These are phyloP conservation scores for Pichia terricola DNA, from an alignment of 1,139 yeast genomes.

Conservation along the genomic window DNA sequence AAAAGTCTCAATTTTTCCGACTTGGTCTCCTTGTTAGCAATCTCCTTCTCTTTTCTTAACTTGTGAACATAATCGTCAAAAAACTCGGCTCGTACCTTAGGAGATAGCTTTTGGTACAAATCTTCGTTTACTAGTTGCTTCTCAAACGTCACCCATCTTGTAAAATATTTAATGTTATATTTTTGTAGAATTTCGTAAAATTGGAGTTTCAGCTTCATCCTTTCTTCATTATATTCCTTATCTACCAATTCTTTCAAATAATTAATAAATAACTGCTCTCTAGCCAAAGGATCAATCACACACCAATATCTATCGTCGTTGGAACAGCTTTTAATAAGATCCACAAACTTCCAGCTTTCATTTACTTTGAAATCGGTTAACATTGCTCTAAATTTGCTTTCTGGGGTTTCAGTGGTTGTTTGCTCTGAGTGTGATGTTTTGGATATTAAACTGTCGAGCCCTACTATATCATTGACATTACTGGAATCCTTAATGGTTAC, in stretches of 20 bases:
- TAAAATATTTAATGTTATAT: conserved; percentile 41
- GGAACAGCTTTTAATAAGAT: conserved; percentile 26
- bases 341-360: neutral
- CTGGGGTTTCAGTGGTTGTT: too few species aligned
- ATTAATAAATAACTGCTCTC: conserved; percentile 58
- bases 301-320: conserved; percentile 63
- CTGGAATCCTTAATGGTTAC: too few species aligned
- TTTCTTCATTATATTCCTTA: conserved; percentile 41
- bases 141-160: conserved; percentile 60
- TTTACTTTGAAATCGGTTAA: neutral
- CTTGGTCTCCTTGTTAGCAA: conserved; percentile 25
- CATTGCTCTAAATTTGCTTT: neutral
- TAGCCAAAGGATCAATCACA: conserved; percentile 47
- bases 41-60: conserved; percentile 34
- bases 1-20: conserved; percentile 45
- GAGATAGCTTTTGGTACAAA: conserved; percentile 55
- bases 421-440: too few species aligned
- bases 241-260: conserved; percentile 47
- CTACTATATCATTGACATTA: too few species aligned
- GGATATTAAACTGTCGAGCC: too few species aligned
- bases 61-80: conserved; percentile 40
- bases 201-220: conserved; percentile 47
- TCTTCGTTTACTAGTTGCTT: conserved; percentile 52
- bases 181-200: conserved; percentile 41
- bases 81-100: conserved; percentile 41